A percentile compares a stretch with the other conserved stretches of the same genome.
phyloP scores from a whole-genome alignment of 306 rosid species.

The Castanea crenata region DNA sequence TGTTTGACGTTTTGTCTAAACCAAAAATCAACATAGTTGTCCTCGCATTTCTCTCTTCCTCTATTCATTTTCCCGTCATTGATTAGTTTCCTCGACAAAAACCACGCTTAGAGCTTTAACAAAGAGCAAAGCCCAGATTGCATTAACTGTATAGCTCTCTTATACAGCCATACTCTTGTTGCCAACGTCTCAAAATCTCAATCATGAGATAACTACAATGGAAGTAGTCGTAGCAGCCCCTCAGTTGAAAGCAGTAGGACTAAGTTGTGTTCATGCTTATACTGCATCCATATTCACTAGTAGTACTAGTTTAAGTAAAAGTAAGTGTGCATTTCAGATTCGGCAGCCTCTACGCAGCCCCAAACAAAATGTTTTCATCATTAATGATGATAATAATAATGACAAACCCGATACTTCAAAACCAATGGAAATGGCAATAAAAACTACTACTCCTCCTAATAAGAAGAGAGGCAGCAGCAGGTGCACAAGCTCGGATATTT shows the following conservation, averaged over 20 bases:
- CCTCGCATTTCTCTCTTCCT: too few relatives aligned
- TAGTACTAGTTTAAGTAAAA: not conserved
- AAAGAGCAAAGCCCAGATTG: too few relatives aligned
- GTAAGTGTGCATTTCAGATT: not conserved
- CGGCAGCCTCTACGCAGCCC: slow-evolving; percentile 23
- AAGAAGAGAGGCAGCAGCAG: slow-evolving; percentile 1
- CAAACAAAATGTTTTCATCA: slow-evolving; percentile 5
- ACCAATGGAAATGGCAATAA: slow-evolving; percentile 8
- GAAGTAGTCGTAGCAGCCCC: not conserved
- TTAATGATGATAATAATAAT: not conserved
- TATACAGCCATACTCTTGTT: too few relatives aligned
- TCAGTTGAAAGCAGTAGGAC: not conserved
- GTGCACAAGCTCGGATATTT: slow-evolving; percentile 37
- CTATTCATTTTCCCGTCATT: too few relatives aligned
- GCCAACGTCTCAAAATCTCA: too few relatives aligned
- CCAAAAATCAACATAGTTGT: too few relatives aligned
- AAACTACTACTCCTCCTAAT: too few relatives aligned
- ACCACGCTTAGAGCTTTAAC: too few relatives aligned
- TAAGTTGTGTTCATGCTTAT: not conserved
- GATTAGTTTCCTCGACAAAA: too few relatives aligned
- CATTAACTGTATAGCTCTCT: too few relatives aligned
- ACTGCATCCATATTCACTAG: not conserved
- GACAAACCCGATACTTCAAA: not conserved
- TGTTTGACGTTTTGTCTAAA: too few relatives aligned
- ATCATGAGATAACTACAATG: too few relatives aligned